Base-by-base conservation (phyloP, 352 stramenopile genomes). In the Blastocystis sp. region DNA sequence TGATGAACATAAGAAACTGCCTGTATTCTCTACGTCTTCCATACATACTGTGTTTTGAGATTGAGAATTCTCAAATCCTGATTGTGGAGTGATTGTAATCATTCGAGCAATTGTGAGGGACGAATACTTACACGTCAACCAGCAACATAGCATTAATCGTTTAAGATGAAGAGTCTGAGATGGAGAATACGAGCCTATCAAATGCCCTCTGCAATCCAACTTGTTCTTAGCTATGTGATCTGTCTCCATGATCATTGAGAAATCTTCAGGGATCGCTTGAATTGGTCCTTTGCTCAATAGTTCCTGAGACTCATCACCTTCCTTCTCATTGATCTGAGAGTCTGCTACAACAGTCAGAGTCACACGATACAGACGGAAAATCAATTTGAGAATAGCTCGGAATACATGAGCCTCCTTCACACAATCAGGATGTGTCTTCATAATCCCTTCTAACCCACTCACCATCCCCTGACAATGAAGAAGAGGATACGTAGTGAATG, bases 141-240 rank as follows among this genome's bases (percentile, higher is more conserved):
- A 83, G 54, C 71, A 65, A 37, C 21, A 67, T 24, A 83, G 35
- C 71, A 83, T 83, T 16, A 83, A 43, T 29, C 42, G 46, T 24
- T 83, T 83, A 21, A 83, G 51, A 14, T 54, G 71, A 21, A 43
- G 16, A 21, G 71, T 63, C 29, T 83, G 46, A 35, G 63, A 21
- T 11, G 49, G 46, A 63, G 43, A 52, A 4, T 52, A 32, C 5
- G 32, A 29, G 21, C 71, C 71, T 24, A 83, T 83, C 2, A 83
- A 35, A 42, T 83, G 71, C 1, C 71, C 71, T n/a, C 71, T n/a
- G 49, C 71, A 83, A 43, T 83, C 71, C 51, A 83, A 37, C 51
- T 83, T 83, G 35, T 83, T 63, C 71, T 83, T 83, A 4, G 71
- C 71, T n/a, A 83, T 83, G 27, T 57, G 51, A 37, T 65, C 49